A percentile compares a stretch with the other conserved stretches of the same genome.
phyloP scores from a whole-genome alignment of 78 protist genomes.

The Speleostelium caveatum region DNA sequence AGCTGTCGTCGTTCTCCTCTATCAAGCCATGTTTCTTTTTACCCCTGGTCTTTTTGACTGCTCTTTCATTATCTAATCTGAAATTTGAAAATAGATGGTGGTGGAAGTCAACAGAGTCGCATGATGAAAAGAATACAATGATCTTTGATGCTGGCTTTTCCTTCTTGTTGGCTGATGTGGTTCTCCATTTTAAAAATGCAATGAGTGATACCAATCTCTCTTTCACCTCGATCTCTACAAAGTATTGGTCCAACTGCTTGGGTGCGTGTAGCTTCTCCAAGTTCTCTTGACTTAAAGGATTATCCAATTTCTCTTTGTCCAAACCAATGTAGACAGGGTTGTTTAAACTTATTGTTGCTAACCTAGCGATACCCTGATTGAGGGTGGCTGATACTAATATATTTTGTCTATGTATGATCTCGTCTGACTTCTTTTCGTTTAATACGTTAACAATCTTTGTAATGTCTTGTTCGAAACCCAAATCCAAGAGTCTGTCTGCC shows the following conservation, averaged over 20 bases:
- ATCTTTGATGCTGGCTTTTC: conserved; percentile 36
- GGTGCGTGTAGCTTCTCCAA: conserved; percentile 25
- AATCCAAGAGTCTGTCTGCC: conserved; percentile 92
- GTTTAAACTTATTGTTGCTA: conserved; percentile 79
- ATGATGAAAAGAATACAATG: conserved; percentile 88
- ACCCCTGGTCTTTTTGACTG: conserved; percentile 3
- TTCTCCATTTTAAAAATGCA: conserved; percentile 66
- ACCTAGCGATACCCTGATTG: conserved; percentile 85
- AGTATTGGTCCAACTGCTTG: conserved; percentile 66
- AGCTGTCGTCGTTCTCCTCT: neutral
- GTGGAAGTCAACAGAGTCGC: conserved; percentile 93
- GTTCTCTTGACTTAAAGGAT: neutral
- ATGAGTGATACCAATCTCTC: conserved; percentile 55
- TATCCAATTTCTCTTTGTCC: conserved; percentile 8
- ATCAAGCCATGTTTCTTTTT: neutral
- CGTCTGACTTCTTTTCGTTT: conserved; percentile 76
- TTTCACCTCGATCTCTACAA: conserved; percentile 72
- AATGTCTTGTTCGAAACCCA: conserved; percentile 89
- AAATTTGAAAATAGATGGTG: conserved; percentile 93
- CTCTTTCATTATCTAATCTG: conserved; percentile 80
- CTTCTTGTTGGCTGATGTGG: conserved; percentile 4
- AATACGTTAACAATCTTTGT: conserved; percentile 44
- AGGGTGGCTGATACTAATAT: conserved; percentile 90
- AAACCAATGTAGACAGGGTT: conserved; percentile 65
- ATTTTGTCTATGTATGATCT: conserved; percentile 55